Evolutionary conservation across 169 alveolate species (phyloP).

Genomic region (Cryptosporidium tyzzeri): DNA sequence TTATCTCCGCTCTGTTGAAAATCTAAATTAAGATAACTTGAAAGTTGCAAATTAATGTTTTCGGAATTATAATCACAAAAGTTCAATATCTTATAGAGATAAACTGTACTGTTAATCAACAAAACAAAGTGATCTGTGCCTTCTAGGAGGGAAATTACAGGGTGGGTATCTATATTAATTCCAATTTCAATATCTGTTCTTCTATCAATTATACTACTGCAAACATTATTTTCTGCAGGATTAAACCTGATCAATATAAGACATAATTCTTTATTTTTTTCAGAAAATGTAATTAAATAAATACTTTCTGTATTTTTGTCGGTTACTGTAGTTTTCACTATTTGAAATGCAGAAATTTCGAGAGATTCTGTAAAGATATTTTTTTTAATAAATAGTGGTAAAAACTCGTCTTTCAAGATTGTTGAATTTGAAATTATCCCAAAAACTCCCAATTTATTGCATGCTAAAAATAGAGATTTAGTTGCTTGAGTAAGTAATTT

Average conservation of each 20-base stretch:
- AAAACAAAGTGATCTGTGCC: not conserved
- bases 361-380: not conserved
- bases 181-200: not conserved
- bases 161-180: not conserved
- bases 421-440: not conserved
- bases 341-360: not conserved
- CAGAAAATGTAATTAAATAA: slow-evolving; percentile 20
- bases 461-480: not conserved
- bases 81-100: slow-evolving; percentile 26
- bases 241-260: not conserved
- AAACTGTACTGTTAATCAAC: slow-evolving; percentile 7
- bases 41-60: not conserved
- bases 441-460: slow-evolving; percentile 10
- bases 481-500: slow-evolving; percentile 9
- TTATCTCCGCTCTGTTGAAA: not conserved
- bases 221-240: not conserved
- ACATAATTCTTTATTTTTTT: not conserved
- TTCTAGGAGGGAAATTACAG: slow-evolving; percentile 9
- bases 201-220: not conserved
- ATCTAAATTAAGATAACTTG: not conserved
- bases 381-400: slow-evolving; percentile 18
- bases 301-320: slow-evolving; percentile 1
- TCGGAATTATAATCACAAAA: not conserved
- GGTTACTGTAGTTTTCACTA: not conserved
- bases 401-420: not conserved